Base-by-base conservation (phyloP, 805 yeast species). In the Priceomyces melissophilus region DNA sequence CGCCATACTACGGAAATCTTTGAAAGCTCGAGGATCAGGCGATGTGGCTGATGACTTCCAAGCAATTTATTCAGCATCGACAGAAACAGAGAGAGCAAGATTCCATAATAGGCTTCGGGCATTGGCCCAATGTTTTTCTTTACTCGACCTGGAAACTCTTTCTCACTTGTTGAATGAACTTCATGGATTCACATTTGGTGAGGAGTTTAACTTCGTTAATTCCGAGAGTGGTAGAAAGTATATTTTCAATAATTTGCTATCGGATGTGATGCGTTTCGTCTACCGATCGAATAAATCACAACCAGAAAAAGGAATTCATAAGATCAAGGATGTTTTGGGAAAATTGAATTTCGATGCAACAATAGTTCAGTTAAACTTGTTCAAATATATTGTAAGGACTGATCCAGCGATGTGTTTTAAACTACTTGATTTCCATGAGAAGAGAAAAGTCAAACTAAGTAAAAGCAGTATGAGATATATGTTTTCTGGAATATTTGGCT, bases 121-220 rank as follows among this genome's bases (percentile, higher is more conserved):
- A 7, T 34, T 63, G 15, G 61, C 60, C 2, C 70, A 64, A 44
- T 43, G 58, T 30, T 34, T 65, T 7, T 57, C 70, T 2, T 42
- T 49, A 3, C 40, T 60, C 5, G 46, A 52, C 4, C 41, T 52
- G 2, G 42, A 45, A 2, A 46, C 52, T 34, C 38, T 53, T 1
- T 48, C 61, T 3, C 14, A 3, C 1, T 38, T 53, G 3, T 32
- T 65, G 13, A 53, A 57, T 35, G 38, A 27, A 13, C 13, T 58
- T 10, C 39, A 42, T 33, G 27, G 14, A 17, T 30, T 33, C 38
- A 30, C 44, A 10, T 30, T 41, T 37, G 26, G 41, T 26, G 25
- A 30, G n/a, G 32, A 43, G 11, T 45, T 49, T 26, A 25, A 35
- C 30, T 43, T 46, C 30, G 42, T 47, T 8, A 25, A 20, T 14